Percentiles rank a stretch among this genome's conserved stretches.
Conservation (phyloP, 345 rosid genomes). For the Draba incana region DNA sequence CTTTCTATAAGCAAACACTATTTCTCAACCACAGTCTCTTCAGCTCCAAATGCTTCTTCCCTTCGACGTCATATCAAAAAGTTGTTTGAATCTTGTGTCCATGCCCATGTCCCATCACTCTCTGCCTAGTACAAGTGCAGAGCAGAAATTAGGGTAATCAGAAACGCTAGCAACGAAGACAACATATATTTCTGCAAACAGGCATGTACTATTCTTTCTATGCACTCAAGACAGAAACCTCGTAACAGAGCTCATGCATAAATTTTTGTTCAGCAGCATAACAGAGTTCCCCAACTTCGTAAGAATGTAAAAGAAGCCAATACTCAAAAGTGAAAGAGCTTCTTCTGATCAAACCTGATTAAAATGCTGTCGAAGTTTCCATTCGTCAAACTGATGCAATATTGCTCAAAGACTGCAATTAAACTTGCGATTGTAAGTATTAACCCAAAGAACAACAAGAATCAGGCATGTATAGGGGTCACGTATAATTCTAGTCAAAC, state of each 20-base stretch:
- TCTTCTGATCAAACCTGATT: slow-evolving; percentile 74
- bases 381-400: slow-evolving; percentile 97
- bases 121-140: slow-evolving; percentile 60
- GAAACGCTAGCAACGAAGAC: slow-evolving; percentile 1
- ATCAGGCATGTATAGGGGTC: not conserved
- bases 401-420: slow-evolving; percentile 93
- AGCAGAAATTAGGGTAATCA: slow-evolving; percentile 7
- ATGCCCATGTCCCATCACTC: slow-evolving; percentile 96
- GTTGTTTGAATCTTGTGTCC: slow-evolving; percentile 94
- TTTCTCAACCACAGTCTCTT: too few relatives aligned
- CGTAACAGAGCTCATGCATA: slow-evolving; percentile 93
- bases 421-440: slow-evolving; percentile 20
- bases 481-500: slow-evolving; percentile 11
- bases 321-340: slow-evolving; percentile 15
- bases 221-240: slow-evolving; percentile 95
- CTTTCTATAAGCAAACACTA: too few relatives aligned
- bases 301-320: slow-evolving; percentile 49
- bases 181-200: not conserved
- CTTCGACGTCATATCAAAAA: slow-evolving; percentile 40
- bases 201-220: slow-evolving; percentile 83
- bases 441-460: slow-evolving; percentile 16
- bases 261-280: slow-evolving; percentile 97
- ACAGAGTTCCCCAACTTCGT: slow-evolving; percentile 98
- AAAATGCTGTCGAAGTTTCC: slow-evolving; percentile 99
- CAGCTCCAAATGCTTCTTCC: too few relatives aligned